Evolutionary conservation across 129 eudicot genomes (phyloP).

Genomic region (Flaveria brownii): DNA sequence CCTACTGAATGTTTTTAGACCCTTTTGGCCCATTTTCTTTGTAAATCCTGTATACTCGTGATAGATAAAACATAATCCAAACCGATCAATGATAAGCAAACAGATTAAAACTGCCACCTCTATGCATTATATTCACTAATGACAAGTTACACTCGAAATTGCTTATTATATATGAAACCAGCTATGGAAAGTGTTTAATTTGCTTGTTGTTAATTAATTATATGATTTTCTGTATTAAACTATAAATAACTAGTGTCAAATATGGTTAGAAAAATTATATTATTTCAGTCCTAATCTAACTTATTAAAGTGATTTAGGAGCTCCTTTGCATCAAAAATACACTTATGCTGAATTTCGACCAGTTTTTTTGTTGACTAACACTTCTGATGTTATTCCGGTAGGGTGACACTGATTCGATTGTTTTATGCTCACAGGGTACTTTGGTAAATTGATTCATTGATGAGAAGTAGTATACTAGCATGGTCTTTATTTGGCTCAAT

Average conservation of each 20-base stretch:
- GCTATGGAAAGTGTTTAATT: not conserved
- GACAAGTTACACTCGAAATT: not conserved
- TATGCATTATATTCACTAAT: constrained; percentile 6
- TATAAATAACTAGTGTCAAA: not conserved
- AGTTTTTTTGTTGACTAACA: not conserved
- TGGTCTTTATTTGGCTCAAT: constrained; percentile 24
- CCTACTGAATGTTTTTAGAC: not conserved
- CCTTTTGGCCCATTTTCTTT: not conserved
- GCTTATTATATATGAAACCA: not conserved
- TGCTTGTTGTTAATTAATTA: constrained; percentile 2
- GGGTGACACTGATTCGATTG: not conserved
- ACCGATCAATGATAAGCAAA: not conserved
- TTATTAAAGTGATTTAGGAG: constrained; percentile 1
- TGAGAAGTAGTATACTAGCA: constrained; percentile 22
- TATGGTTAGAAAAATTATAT: not conserved
- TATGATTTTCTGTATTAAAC: no score
- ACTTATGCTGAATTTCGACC: not conserved
- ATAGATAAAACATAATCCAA: not conserved
- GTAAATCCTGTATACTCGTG: not conserved
- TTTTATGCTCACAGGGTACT: constrained; percentile 33
- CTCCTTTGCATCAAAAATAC: not conserved
- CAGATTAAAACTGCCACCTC: not conserved
- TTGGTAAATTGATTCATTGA: constrained; percentile 18
- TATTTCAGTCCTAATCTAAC: not conserved
- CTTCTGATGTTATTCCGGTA: not conserved